phyloP scores from a whole-genome alignment of 306 rosid genomes.

The Rosa lucieae region DNA sequence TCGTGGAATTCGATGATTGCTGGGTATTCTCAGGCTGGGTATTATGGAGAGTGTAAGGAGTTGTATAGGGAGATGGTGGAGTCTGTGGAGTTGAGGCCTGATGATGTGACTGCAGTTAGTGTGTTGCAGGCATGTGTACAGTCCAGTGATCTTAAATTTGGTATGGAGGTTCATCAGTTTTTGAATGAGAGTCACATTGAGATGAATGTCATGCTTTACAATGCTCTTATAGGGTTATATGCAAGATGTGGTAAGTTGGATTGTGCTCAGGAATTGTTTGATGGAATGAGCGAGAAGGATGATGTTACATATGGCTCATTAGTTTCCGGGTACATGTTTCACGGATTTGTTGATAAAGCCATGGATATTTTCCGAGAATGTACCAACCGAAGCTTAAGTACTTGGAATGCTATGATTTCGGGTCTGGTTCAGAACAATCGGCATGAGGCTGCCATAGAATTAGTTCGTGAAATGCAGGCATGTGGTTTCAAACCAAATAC shows the following conservation, averaged over 20 bases:
- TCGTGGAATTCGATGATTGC: conserved; percentile 91
- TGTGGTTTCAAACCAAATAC: conserved; percentile 61
- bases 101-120: conserved; percentile 56
- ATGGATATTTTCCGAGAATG: conserved; percentile 51
- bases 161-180: conserved; percentile 62
- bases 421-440: conserved; percentile 75
- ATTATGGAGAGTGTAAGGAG: conserved; percentile 61
- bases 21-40: conserved; percentile 76
- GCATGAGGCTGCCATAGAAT: conserved; percentile 44
- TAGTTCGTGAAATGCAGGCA: conserved; percentile 57
- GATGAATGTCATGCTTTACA: conserved; percentile 55
- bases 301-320: conserved; percentile 66
- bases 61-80: conserved; percentile 55
- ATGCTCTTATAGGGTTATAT: conserved; percentile 72
- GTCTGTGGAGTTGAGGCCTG: conserved; percentile 40
- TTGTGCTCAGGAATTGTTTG: conserved; percentile 65
- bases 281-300: conserved; percentile 67
- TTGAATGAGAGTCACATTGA: conserved; percentile 46
- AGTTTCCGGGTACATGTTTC: conserved; percentile 71
- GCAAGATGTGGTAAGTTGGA: conserved; percentile 84
- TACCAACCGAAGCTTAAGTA: conserved; percentile 44
- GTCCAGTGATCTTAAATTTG: conserved; percentile 61
- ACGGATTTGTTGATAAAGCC: conserved; percentile 67
- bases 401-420: conserved; percentile 79
- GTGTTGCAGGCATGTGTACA: conserved; percentile 91